Conservation (phyloP, 495 filamentous ascomycete genomes). For the Talaromyces ruber region DNA sequence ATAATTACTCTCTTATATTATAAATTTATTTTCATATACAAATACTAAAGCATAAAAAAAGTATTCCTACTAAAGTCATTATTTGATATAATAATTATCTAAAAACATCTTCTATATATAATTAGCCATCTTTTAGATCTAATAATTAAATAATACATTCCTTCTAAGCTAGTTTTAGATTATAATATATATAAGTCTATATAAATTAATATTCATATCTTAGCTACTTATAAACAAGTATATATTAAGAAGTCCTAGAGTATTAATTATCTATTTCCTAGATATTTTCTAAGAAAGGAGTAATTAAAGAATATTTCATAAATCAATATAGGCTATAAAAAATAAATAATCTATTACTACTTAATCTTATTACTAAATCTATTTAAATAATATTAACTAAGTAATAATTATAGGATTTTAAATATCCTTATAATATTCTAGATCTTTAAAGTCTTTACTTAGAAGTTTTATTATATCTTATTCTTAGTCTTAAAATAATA, state of each 20-base stretch:
- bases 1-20: neutral
- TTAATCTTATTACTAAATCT: slow-evolving; percentile 21
- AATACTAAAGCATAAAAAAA: slow-evolving; percentile 7
- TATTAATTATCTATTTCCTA: slow-evolving; percentile 2
- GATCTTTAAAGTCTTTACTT: slow-evolving; percentile 35
- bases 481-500: slow-evolving; percentile 24
- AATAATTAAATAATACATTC: neutral
- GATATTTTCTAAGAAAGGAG: slow-evolving; percentile 11
- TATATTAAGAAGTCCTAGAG: slow-evolving; percentile 13
- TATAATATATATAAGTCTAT: slow-evolving; percentile 13
- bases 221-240: slow-evolving; percentile 14
- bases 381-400: slow-evolving; percentile 37
- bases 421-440: slow-evolving; percentile 19
- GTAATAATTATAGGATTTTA: slow-evolving; percentile 38
- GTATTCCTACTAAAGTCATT: slow-evolving; percentile 6
- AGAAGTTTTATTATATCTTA: slow-evolving; percentile 23
- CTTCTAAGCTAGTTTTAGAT: slow-evolving; percentile 13
- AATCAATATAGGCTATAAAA: slow-evolving; percentile 28
- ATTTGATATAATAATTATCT: slow-evolving; percentile 3
- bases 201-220: neutral
- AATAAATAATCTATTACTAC: slow-evolving; percentile 23
- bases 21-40: neutral
- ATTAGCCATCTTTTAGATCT: slow-evolving; percentile 19
- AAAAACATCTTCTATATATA: neutral
- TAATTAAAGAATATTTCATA: slow-evolving; percentile 19